Base-by-base conservation (phyloP, 2,329 filamentous ascomycete species). In the Diaporthe caulivora region DNA sequence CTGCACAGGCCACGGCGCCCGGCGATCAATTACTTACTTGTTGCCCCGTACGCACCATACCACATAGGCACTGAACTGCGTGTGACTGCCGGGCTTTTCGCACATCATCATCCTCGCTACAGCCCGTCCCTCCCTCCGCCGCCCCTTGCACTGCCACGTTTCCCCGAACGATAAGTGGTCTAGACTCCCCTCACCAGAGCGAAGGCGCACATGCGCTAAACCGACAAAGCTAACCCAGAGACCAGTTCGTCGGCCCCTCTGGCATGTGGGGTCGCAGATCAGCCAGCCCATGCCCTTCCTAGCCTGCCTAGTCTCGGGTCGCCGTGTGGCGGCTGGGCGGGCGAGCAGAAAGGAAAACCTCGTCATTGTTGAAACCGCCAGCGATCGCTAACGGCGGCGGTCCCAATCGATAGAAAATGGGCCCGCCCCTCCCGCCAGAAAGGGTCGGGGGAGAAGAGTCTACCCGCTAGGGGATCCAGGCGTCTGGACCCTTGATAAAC, bases 401-500 rank as follows among this genome's bases (percentile, higher is more conserved):
- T n/a, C 3, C 42, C 44, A 17, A n/a, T 40, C 44, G 15, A n/a
- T 18, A 44, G 15, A 18, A 13, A 21, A 10, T 26, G 57, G 26
- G 37, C 62, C 47, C 31, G 62, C 62, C 31, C 8, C n/a, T 67
- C 62, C 13, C 62, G 62, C 62, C 62, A 51, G 44, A 51, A 49
- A 21, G 21, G 21, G 24, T 9, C 7, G 26, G 37, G 57, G 57
- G 42, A 47, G 26, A 62, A 44, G 40, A 62, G 26, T 47, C 15
- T 4, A 24, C 58, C 58, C 58, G 58, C 40, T 31, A 62, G 40
- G n/a, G 24, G 21, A 53, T 53, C 62, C 62, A 67, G 62, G 62
- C 62, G 47, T 67, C 47, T 40, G 62, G 62, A 67, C 62, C 62
- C 62, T 67, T 67, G 62, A 53, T 53, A 51, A 55, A 54, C 57